These are phyloP conservation scores for Massariosphaeria phaeospora DNA, from an alignment of 495 filamentous ascomycete genomes.

Conservation along the genomic window DNA sequence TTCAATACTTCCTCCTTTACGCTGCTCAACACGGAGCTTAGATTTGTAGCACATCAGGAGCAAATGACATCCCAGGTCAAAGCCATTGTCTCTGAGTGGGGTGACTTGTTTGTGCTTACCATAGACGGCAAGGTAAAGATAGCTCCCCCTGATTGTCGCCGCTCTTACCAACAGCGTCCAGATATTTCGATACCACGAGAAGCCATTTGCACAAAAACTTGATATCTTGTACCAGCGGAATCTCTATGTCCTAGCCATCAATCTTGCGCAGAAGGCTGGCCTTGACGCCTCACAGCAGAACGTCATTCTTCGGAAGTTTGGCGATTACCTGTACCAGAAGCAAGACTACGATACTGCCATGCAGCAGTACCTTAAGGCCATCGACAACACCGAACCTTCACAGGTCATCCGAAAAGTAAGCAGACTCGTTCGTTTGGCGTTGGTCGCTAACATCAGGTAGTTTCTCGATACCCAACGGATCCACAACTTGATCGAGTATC, in stretches of 20 bases:
- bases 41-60: conserved; percentile 87
- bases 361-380: conserved; percentile 95
- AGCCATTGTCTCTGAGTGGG: conserved; percentile 81
- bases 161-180: conserved; percentile 32
- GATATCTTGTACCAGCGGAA: conserved; percentile 94
- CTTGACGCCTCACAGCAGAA: conserved; percentile 75
- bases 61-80: conserved; percentile 72
- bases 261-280: conserved; percentile 83
- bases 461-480: conserved; percentile 95
- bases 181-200: conserved; percentile 89
- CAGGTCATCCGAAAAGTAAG: conserved; percentile 85
- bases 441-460: conserved; percentile 42
- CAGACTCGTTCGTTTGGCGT: background rate
- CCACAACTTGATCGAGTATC: conserved; percentile 94
- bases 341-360: conserved; percentile 94
- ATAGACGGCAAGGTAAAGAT: conserved; percentile 77
- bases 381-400: conserved; percentile 90
- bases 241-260: conserved; percentile 85
- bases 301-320: conserved; percentile 87
- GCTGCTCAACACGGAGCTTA: conserved; percentile 80
- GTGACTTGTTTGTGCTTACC: conserved; percentile 79
- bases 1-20: conserved; percentile 83
- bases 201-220: conserved; percentile 80
- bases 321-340: conserved; percentile 92
- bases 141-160: background rate